Evolutionary conservation across 306 rosid species (phyloP).

Genomic region (Begonia masoniana): DNA sequence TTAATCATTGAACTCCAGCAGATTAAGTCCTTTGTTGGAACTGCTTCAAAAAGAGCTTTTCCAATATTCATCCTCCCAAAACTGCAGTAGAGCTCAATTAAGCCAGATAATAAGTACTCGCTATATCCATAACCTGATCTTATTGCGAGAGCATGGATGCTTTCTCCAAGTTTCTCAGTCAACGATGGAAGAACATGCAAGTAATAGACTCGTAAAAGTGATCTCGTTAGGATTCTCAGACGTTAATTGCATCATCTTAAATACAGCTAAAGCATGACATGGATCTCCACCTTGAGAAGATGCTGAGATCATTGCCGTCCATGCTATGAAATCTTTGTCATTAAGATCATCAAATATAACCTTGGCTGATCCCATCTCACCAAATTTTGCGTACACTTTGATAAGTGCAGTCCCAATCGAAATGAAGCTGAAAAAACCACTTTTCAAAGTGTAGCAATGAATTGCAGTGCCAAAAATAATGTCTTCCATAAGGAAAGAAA

Average conservation of each 20-base stretch:
- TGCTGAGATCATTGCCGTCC: slow-evolving; percentile 15
- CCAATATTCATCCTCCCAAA: slow-evolving; percentile 10
- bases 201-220: slow-evolving; percentile 11
- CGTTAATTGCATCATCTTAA: slow-evolving; percentile 11
- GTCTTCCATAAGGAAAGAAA: slow-evolving; percentile 6
- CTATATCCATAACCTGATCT: slow-evolving; percentile 5
- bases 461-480: slow-evolving; percentile 7
- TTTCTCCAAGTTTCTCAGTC: slow-evolving; percentile 12
- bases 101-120: slow-evolving; percentile 7
- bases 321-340: slow-evolving; percentile 11
- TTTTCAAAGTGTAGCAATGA: slow-evolving; percentile 8
- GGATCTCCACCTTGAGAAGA: slow-evolving; percentile 14
- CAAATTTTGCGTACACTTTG: slow-evolving; percentile 14
- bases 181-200: slow-evolving; percentile 9
- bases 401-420: slow-evolving; percentile 11
- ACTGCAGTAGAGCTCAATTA: slow-evolving; percentile 12
- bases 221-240: slow-evolving; percentile 9
- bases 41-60: slow-evolving; percentile 8
- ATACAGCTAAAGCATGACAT: slow-evolving; percentile 3
- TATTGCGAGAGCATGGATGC: slow-evolving; percentile 6
- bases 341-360: slow-evolving; percentile 11
- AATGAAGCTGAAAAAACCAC: slow-evolving; percentile 13
- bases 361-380: slow-evolving; percentile 9
- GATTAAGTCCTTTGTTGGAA: slow-evolving; percentile 11
- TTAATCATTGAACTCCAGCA: slow-evolving; percentile 15